These are phyloP conservation scores for Kluyveromyces lactis DNA, from an alignment of 805 yeast genomes.

Conservation along the genomic window DNA sequence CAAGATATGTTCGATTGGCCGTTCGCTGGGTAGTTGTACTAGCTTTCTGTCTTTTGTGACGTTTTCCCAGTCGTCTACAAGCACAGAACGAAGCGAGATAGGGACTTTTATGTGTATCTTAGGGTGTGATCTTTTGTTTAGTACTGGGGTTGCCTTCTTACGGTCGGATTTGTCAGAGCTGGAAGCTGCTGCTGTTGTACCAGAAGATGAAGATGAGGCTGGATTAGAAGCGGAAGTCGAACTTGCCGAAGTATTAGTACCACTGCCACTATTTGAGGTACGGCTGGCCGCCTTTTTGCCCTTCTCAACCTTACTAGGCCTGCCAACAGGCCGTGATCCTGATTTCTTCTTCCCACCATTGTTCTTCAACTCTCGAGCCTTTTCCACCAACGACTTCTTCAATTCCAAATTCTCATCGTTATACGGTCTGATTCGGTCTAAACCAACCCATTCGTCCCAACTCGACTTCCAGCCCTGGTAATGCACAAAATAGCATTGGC, in stretches of 20 bases:
- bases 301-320: conserved; percentile 2
- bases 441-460: conserved; percentile 95
- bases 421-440: conserved; percentile 56
- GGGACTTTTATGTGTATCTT: conserved; percentile 53
- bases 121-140: conserved; percentile 5
- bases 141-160: background rate
- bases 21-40: conserved; percentile 53
- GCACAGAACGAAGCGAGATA: conserved; percentile 52
- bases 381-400: conserved; percentile 51
- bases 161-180: background rate
- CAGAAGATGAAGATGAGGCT: background rate
- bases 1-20: conserved; percentile 47
- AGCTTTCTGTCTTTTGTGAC: conserved; percentile 74
- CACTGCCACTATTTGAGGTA: conserved; percentile 30
- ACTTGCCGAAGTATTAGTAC: conserved; percentile 30
- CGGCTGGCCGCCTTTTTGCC: conserved; percentile 2
- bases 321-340: conserved; percentile 5
- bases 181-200: background rate
- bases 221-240: conserved; percentile 1
- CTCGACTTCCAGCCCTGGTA: conserved; percentile 93
- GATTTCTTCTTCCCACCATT: conserved; percentile 18
- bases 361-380: conserved; percentile 30
- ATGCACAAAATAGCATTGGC: conserved; percentile 59
- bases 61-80: conserved; percentile 92
- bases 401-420: conserved; percentile 59